A percentile compares a stretch with the other conserved stretches of the same genome.
These are phyloP conservation scores for Pseudevernia furfuracea DNA, from an alignment of 495 filamentous ascomycete species.

Conservation along the genomic window DNA sequence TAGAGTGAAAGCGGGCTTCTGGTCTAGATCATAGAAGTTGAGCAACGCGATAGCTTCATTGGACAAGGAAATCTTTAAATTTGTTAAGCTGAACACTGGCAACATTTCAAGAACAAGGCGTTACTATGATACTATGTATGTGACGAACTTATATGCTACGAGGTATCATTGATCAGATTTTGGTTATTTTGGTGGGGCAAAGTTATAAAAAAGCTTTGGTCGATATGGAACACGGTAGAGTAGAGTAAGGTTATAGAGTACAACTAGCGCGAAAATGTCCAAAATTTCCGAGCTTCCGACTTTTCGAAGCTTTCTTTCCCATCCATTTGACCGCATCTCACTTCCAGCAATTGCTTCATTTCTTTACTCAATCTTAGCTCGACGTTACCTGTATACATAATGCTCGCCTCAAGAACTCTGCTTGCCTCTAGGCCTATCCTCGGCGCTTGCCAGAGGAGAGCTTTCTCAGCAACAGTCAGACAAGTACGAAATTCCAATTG, in stretches of 20 bases:
- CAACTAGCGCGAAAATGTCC: not conserved
- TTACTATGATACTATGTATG: too few species aligned
- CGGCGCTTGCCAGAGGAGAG: constrained; percentile 68
- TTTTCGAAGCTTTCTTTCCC: not conserved
- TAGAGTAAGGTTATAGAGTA: too few species aligned
- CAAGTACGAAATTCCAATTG: constrained; percentile 53
- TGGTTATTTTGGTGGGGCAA: too few species aligned
- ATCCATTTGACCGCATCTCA: constrained; percentile 1
- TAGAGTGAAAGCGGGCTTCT: constrained; percentile 23
- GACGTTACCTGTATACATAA: not conserved
- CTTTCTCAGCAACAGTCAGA: constrained; percentile 87
- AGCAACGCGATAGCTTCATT: too few species aligned
- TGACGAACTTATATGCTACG: too few species aligned
- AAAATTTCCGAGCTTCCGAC: not conserved
- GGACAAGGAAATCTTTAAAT: too few species aligned
- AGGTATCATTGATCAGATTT: too few species aligned
- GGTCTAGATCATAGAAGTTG: too few species aligned
- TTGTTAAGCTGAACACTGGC: too few species aligned
- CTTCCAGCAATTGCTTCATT: not conserved
- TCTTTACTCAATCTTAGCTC: not conserved
- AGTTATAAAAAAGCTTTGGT: too few species aligned
- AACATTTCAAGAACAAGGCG: too few species aligned
- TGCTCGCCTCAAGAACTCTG: constrained; percentile 5
- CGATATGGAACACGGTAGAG: too few species aligned
- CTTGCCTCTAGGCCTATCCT: constrained; percentile 51